Evolutionary conservation across 257 asterid genomes (phyloP), one percentile per base, ranked within the genome.

Genomic region (Ehretia macrophylla): DNA sequence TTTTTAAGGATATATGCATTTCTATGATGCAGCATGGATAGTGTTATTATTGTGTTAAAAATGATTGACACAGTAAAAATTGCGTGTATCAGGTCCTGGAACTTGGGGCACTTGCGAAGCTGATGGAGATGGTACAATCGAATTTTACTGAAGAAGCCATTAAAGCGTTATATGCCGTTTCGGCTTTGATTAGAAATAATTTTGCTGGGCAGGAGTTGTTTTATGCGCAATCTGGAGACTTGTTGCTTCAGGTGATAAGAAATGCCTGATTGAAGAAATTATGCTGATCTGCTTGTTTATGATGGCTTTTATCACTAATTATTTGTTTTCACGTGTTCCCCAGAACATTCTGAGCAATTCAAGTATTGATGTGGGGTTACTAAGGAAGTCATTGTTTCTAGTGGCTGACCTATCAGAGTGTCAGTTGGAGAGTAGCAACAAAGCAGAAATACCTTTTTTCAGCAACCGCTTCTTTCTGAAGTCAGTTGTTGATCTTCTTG

Each of bases 121-220:
- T 90, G 56, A 76, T 87, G 69, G 84, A 79, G 77, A 84, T 83
- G 95, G 77, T 70, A 50, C 68, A 62, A 35, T 83, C 96, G 51
- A 68, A 70, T 47, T 58, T 52, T 60, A 45, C 46, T 46, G 97
- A 90, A 68, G 97, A 86, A 80, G 90, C 94, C 72, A 72, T 77
- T 38, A 90, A 84, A 79, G 92, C 96, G 22, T 70, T 90, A 39
- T 83, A 75, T 73, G 90, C 96, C 58, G 66, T 90, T 77, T 90
- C 97, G 27, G 90, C 97, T 51, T 77, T 90, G 83, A 78, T 81
- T 57, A 79, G 95, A 74, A 84, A 71, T 73, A 84, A 85, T 59
- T 55, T 48, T 17, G 73, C 65, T 48, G 97, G 88, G 44, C 97
- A 78, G 71, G 78, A 71, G 60, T 54, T 72, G 68, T 90, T 90